Evolutionary conservation across 2,329 filamentous ascomycete genomes (phyloP), one percentile per base, ranked within the genome.

Genomic region (Hymenoscyphus repandus): DNA sequence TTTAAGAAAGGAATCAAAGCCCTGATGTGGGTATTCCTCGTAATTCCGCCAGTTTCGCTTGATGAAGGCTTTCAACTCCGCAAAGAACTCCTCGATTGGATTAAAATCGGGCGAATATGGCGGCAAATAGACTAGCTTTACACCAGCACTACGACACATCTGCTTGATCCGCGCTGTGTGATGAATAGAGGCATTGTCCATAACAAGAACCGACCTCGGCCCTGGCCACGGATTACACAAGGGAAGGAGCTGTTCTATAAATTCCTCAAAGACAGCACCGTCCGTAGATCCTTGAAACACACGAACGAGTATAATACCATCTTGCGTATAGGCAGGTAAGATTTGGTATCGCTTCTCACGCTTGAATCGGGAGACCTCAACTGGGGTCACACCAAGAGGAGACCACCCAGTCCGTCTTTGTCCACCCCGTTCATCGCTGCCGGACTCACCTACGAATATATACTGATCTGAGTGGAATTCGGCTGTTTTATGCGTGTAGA

Each of bases 181-280:
- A 54, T 69, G 61, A 46, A 64, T 65, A 11, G 66, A 68, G 17
- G 64, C 62, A 56, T 69, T 69, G 49, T 70, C 67, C 56, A 70
- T 69, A 6, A 69, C 53, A 5, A 69, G 57, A 10, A 70, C 64
- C 11, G 65, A 69, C 44, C 65, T 66, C 33, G 58, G 62, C 53
- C 68, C 61, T 30, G 62, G 67, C 51, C 55, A 69, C 51, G 50
- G 61, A 10, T 64, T 58, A 51, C 64, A 69, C 37, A 61, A 50
- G 6, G 58, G 61, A 30, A 70, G 62, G 10, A 69, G 55, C 59
- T 69, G 57, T 54, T 66, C 60, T 33, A 69, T 60, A 49, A 64
- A 66, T 44, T 64, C 58, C 40, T 66, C 58, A 47, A 65, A 66
- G 43, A 65, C 44, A 15, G 41, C 46, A 33, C 54, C 49, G 45